Evolutionary conservation across 805 yeast genomes (phyloP).

Genomic region (Brettanomyces sp.): DNA sequence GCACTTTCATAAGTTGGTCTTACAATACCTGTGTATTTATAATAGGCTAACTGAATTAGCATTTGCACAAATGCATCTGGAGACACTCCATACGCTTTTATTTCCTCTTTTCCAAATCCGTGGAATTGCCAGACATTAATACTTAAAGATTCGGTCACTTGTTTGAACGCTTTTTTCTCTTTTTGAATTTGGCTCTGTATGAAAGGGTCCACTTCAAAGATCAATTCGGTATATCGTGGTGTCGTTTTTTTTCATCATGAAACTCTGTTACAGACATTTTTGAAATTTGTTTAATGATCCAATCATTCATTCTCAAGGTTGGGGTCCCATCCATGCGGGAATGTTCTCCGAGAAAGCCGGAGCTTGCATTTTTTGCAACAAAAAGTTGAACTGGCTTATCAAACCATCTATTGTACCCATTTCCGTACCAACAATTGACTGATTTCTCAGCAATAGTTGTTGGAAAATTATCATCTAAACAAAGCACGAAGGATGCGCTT

Average conservation of each 20-base stretch:
- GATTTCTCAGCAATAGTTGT: constrained; percentile 77
- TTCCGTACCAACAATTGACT: constrained; percentile 88
- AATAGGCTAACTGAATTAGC: constrained; percentile 85
- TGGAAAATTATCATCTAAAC: constrained; percentile 69
- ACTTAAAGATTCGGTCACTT: constrained; percentile 54
- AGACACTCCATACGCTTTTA: constrained; percentile 74
- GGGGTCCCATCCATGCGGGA: constrained; percentile 98
- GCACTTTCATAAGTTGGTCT: constrained; percentile 96
- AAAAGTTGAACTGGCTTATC: constrained; percentile 88
- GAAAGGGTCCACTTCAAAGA: constrained; percentile 50
- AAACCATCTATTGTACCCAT: constrained; percentile 85
- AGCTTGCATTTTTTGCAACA: constrained; percentile 70
- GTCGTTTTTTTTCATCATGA: constrained; percentile 5
- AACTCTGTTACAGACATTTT: constrained; percentile 16
- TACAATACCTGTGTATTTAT: constrained; percentile 65
- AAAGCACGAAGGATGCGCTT: constrained; percentile 69
- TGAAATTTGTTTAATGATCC: constrained; percentile 50
- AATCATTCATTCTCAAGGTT: constrained; percentile 79
- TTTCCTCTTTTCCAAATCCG: constrained; percentile 78
- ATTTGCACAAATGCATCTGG: constrained; percentile 94
- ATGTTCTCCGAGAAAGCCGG: constrained; percentile 95
- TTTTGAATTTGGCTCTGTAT: constrained; percentile 39
- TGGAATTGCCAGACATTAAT: constrained; percentile 71
- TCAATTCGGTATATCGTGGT: constrained; percentile 23
- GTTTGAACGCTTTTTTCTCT: constrained; percentile 50